phyloP scores from a whole-genome alignment of 768 basidiomycete species.

The Lactarius hatsudake region DNA sequence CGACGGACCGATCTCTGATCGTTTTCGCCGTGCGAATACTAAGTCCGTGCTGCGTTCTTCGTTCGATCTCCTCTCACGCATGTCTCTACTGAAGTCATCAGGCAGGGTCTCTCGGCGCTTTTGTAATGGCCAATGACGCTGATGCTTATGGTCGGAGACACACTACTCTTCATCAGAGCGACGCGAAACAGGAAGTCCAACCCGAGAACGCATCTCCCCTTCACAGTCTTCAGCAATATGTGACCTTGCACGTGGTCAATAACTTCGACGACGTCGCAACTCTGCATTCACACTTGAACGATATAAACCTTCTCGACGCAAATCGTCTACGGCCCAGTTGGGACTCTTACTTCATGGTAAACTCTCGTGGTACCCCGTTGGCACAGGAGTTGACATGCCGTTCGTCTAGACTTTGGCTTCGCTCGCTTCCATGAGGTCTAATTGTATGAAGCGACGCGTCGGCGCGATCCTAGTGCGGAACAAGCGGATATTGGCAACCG shows the following conservation, averaged over 20 bases:
- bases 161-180: not conserved
- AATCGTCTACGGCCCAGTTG: conserved; percentile 84
- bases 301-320: conserved; percentile 63
- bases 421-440: conserved; percentile 84
- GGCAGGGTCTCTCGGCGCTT: conserved; percentile 58
- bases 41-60: conserved; percentile 35
- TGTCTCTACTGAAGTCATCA: conserved; percentile 17
- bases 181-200: not conserved
- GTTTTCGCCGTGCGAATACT: conserved; percentile 56
- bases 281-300: conserved; percentile 62
- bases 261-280: conserved; percentile 52
- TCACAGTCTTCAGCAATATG: conserved; percentile 42
- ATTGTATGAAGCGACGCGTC: conserved; percentile 97
- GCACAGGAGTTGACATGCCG: conserved; percentile 12
- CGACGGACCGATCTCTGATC: conserved; percentile 74
- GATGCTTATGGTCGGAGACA: conserved; percentile 53
- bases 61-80: conserved; percentile 8
- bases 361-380: conserved; percentile 24
- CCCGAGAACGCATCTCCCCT: conserved; percentile 22
- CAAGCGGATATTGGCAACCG: conserved; percentile 74
- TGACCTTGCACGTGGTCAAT: conserved; percentile 63
- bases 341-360: conserved; percentile 97
- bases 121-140: conserved; percentile 70
- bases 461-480: conserved; percentile 91
- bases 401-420: conserved; percentile 73